Evolutionary conservation across 1,284 basidiomycete genomes (phyloP).

Genomic region (Serendipita sp.): DNA sequence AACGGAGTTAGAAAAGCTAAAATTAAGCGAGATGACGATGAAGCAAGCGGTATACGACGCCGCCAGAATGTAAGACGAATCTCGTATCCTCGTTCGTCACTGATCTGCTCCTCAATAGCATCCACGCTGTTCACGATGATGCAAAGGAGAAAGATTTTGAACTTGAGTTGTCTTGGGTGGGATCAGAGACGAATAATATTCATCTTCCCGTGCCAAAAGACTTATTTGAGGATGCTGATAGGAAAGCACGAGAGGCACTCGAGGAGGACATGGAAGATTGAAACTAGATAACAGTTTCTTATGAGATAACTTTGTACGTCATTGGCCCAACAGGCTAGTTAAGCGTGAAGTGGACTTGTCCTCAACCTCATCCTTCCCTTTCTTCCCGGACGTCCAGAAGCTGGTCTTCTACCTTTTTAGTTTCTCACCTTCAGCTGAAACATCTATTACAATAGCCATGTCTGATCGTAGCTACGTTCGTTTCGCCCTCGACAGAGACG

Average conservation of each 20-base stretch:
- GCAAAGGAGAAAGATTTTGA: constrained; percentile 96
- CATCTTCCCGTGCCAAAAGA: constrained; percentile 79
- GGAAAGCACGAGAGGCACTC: constrained; percentile 76
- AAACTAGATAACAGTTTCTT: background rate
- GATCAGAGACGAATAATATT: constrained; percentile 67
- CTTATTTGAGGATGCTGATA: constrained; percentile 73
- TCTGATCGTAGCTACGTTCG: background rate
- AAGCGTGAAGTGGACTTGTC: background rate
- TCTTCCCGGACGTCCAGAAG: background rate
- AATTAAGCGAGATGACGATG: constrained; percentile 61
- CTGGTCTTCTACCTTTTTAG: background rate
- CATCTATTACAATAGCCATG: background rate
- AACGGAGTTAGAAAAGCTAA: constrained; percentile 95
- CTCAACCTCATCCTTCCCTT: background rate
- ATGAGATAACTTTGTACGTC: background rate
- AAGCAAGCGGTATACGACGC: constrained; percentile 84
- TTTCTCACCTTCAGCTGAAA: background rate
- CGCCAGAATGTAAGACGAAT: constrained; percentile 75
- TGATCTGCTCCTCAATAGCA: constrained; percentile 38
- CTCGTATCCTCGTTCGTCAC: background rate
- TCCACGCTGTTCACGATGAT: constrained; percentile 96
- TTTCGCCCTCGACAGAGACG: constrained; percentile 2
- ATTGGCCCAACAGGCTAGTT: background rate
- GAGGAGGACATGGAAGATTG: constrained; percentile 63
- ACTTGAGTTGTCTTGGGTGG: constrained; percentile 94